Percentiles rank a stretch among this genome's conserved stretches.
Evolutionary conservation across 352 stramenopile species (phyloP).

Genomic region (Pelagophyceae sp.): DNA sequence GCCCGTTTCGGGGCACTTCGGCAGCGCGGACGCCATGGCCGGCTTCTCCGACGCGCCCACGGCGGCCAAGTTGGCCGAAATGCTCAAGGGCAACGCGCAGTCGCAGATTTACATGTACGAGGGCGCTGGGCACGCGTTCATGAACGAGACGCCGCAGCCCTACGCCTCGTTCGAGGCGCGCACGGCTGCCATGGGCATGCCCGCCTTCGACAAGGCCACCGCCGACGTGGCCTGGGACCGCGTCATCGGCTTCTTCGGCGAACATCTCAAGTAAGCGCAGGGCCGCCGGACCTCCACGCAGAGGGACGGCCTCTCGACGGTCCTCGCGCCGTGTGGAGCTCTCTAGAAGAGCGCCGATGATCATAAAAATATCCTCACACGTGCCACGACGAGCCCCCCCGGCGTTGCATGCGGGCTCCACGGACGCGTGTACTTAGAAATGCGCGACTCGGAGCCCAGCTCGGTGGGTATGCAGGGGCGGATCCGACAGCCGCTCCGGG

Average conservation of each 20-base stretch:
- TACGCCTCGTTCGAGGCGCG: slow-evolving; percentile 26
- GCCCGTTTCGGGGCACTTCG: slow-evolving; percentile 33
- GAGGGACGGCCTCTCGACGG: too few relatives aligned
- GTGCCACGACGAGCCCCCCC: too few relatives aligned
- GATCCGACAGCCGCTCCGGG: too few relatives aligned
- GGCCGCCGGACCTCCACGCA: neutral
- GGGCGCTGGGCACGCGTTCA: slow-evolving; percentile 34
- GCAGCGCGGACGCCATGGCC: slow-evolving; percentile 26
- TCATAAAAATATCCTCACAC: too few relatives aligned
- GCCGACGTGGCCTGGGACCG: slow-evolving; percentile 25
- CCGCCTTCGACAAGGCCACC: neutral
- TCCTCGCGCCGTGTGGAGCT: too few relatives aligned
- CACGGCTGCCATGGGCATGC: slow-evolving; percentile 1
- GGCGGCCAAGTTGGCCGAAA: slow-evolving; percentile 29
- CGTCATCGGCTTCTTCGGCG: slow-evolving; percentile 25
- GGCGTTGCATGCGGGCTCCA: too few relatives aligned
- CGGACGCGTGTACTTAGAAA: too few relatives aligned
- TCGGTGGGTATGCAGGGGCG: neutral
- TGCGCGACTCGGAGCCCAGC: neutral
- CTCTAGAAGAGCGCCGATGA: too few relatives aligned
- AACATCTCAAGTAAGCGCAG: slow-evolving; percentile 18
- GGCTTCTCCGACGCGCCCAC: slow-evolving; percentile 35
- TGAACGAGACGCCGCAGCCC: slow-evolving; percentile 27
- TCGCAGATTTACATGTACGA: slow-evolving; percentile 18
- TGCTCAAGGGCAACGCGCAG: slow-evolving; percentile 22